Conservation (phyloP, 805 yeast genomes). For the Blastobotrys robertii region DNA sequence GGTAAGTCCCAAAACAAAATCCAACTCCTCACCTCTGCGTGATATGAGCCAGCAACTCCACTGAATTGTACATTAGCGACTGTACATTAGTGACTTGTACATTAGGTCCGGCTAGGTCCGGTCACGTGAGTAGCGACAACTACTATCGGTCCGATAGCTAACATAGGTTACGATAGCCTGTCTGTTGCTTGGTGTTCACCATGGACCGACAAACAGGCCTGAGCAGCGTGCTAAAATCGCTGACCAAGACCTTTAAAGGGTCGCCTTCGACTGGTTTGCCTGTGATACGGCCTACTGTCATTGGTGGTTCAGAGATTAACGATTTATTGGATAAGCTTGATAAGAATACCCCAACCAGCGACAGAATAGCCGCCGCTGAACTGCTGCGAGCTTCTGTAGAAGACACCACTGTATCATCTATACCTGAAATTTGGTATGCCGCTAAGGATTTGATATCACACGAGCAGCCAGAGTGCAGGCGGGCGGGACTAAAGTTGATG, state of each 20-base stretch:
- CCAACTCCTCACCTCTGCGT: no score
- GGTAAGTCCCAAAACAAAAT: no score
- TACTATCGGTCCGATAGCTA: no score
- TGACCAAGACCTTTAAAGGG: slow-evolving; percentile 22
- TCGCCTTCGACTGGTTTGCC: slow-evolving; percentile 8
- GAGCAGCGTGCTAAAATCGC: slow-evolving; percentile 23
- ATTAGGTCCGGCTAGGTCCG: no score
- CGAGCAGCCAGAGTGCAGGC: slow-evolving; percentile 30
- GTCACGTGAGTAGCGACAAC: no score
- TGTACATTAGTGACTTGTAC: no score
- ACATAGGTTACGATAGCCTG: no score
- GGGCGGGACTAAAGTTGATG: slow-evolving; percentile 45
- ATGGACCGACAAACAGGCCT: slow-evolving; percentile 7
- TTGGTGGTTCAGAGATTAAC: slow-evolving; percentile 25
- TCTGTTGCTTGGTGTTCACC: no score
- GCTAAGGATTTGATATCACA: slow-evolving; percentile 44
- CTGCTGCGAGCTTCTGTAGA: slow-evolving; percentile 42
- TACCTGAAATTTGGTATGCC: slow-evolving; percentile 70
- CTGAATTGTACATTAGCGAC: no score
- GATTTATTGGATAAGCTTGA: slow-evolving; percentile 21
- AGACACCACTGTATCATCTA: slow-evolving; percentile 43
- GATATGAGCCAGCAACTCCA: no score
- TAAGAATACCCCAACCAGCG: slow-evolving; percentile 18
- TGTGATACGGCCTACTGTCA: slow-evolving; percentile 17
- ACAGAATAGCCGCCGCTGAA: slow-evolving; percentile 38